These are phyloP conservation scores for Cucumis hystrix DNA, from an alignment of 306 rosid genomes.

Conservation along the genomic window DNA sequence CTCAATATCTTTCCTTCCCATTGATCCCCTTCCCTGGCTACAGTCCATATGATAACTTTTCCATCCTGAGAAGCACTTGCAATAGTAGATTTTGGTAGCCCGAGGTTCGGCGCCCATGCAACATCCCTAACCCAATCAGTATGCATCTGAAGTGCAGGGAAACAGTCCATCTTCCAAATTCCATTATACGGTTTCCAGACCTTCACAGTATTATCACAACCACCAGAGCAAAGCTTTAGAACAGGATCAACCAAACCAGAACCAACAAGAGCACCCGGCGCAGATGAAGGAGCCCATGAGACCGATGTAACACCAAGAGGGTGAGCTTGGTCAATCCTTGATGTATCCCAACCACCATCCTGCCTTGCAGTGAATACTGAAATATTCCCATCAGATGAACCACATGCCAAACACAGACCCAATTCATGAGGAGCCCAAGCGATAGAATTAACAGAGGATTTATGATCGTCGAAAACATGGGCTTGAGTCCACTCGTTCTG, in stretches of 20 bases:
- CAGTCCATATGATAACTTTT: constrained; percentile 67
- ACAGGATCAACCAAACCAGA: constrained; percentile 70
- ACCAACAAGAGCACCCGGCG: constrained; percentile 70
- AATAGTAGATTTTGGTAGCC: constrained; percentile 73
- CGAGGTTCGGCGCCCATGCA: constrained; percentile 90
- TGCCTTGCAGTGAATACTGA: constrained; percentile 57
- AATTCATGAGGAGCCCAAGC: constrained; percentile 81
- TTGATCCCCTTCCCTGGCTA: constrained; percentile 66
- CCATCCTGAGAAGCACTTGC: constrained; percentile 83
- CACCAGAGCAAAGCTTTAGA: constrained; percentile 78
- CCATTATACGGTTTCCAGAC: constrained; percentile 64
- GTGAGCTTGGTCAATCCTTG: constrained; percentile 66
- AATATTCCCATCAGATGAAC: constrained; percentile 79
- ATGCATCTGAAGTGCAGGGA: constrained; percentile 78
- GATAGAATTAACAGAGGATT: constrained; percentile 63
- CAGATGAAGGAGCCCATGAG: constrained; percentile 81
- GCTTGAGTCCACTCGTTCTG: constrained; percentile 68
- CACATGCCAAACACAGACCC: constrained; percentile 75
- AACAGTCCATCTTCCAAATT: constrained; percentile 76
- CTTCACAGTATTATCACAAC: constrained; percentile 77
- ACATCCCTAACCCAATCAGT: constrained; percentile 81
- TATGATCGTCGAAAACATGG: constrained; percentile 58
- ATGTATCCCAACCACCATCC: constrained; percentile 72
- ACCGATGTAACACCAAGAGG: constrained; percentile 85
- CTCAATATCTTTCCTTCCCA: constrained; percentile 72